Evolutionary conservation across 202 grass and related monocot species (phyloP), one percentile per base, ranked within the genome.

Genomic region (Elaeis oleifera): DNA sequence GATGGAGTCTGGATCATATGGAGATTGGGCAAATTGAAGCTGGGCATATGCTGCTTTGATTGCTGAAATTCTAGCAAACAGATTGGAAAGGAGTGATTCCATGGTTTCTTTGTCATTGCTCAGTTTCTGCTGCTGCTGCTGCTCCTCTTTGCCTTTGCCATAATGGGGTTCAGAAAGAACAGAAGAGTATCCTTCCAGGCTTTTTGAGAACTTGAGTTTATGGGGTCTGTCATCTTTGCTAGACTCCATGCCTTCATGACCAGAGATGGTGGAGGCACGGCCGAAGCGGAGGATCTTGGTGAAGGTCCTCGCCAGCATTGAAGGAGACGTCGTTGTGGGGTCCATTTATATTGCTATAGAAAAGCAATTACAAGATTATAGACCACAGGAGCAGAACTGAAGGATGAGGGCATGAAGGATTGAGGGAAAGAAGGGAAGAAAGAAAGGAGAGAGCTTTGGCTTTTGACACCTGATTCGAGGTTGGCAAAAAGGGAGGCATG

Each of bases 31-130:
- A 3, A 86, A 73, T 78, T 95, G 90, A 53, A 95, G 80, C 74
- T 95, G 83, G 49, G 90, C 90, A 68, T 95, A 95, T 19, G 86
- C 80, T 51, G 90, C 90, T 71, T 96, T 96, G 16, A 96, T 85
- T 15, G 90, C 87, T 1, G 90, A 96, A 27, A 90, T 69, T 6
- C 83, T 83, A 0, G 90, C 80, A 61, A 96, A 96, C 0, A 90
- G 71, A 63, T 58, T 88, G 0, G 90, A 81, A 0, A 90, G 61
- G 16, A 96, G 81, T 3, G 80, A 59, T 15, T 90, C 86, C 16
- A 70, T 56, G 0, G 78, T 80, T 23, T 70, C 72, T 5, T 61
- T 79, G 11, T 70, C 59, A 17, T 50, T 6, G 14, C 1, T 31
- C 6, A 7, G 26, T n/a, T 28, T 6, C 58, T 32, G 24, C 79